These are phyloP conservation scores for Leccinum fibrillosum DNA, from an alignment of 768 basidiomycete genomes.

Conservation along the genomic window DNA sequence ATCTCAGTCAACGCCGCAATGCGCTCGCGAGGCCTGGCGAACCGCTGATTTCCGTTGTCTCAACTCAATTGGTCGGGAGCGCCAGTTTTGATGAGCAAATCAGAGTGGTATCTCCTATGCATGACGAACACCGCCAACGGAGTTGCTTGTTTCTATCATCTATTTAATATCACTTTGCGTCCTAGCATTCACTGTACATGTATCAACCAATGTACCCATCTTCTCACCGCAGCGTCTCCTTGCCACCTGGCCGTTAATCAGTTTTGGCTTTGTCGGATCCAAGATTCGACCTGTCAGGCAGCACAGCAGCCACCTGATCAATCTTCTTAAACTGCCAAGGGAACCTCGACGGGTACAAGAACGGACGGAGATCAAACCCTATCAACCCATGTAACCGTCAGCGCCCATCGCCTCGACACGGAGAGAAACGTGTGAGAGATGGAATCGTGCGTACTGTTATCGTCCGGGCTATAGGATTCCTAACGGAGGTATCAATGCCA, in stretches of 20 bases:
- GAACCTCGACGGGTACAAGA: slow-evolving; percentile 93
- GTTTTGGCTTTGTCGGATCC: slow-evolving; percentile 44
- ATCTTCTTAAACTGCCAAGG: slow-evolving; percentile 98
- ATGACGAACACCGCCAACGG: neutral
- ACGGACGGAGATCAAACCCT: slow-evolving; percentile 96
- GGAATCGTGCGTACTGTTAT: slow-evolving; percentile 65
- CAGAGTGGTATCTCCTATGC: too few species aligned
- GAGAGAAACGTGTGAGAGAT: too few species aligned
- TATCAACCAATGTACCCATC: neutral
- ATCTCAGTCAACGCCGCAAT: neutral
- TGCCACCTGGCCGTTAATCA: slow-evolving; percentile 33
- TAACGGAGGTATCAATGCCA: slow-evolving; percentile 27
- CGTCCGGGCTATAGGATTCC: slow-evolving; percentile 97
- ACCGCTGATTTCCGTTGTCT: neutral
- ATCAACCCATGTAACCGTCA: slow-evolving; percentile 2
- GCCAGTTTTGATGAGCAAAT: too few species aligned
- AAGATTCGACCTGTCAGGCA: slow-evolving; percentile 66
- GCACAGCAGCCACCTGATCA: slow-evolving; percentile 72
- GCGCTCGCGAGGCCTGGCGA: neutral
- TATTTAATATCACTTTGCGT: too few species aligned
- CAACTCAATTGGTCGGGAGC: neutral
- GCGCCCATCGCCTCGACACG: neutral
- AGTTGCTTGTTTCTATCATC: neutral
- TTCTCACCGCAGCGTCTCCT: neutral
- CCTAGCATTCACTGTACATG: slow-evolving; percentile 9